Percentiles rank a stretch among this genome's conserved stretches.
Evolutionary conservation across 2,329 filamentous ascomycete genomes (phyloP).

Genomic region (Ascomycota sp.): DNA sequence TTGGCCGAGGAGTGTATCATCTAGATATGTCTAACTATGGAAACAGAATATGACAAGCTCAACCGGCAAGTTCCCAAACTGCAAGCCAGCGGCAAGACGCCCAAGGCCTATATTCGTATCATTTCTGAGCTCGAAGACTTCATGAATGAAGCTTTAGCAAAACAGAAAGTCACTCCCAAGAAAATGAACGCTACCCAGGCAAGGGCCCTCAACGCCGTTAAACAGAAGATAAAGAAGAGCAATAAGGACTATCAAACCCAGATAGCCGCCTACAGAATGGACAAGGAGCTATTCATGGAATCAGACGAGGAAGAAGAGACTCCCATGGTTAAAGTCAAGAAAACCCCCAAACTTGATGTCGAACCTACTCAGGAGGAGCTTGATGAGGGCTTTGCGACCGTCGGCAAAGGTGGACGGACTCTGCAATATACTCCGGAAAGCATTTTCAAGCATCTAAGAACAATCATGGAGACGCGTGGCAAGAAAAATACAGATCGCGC

Average conservation of each 20-base stretch:
- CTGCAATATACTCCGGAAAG: constrained; percentile 90
- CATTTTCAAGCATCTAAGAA: constrained; percentile 89
- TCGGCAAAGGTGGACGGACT: constrained; percentile 74
- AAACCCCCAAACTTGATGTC: constrained; percentile 15
- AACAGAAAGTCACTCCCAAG: constrained; percentile 89
- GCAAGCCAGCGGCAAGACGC: constrained; percentile 53
- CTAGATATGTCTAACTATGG: constrained; percentile 2
- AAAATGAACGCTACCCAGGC: constrained; percentile 97
- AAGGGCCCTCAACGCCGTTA: constrained; percentile 85
- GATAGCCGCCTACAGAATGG: constrained; percentile 67
- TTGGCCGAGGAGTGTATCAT: too few species aligned
- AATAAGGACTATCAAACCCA: constrained; percentile 85
- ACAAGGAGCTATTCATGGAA: constrained; percentile 77
- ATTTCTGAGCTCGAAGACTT: constrained; percentile 86
- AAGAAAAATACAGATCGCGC: constrained; percentile 95
- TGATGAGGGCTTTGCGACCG: constrained; percentile 72
- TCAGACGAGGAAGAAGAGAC: constrained; percentile 58
- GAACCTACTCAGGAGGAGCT: constrained; percentile 30
- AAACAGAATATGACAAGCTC: constrained; percentile 76
- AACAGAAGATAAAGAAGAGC: constrained; percentile 97
- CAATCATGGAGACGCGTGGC: constrained; percentile 85
- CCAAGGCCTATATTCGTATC: constrained; percentile 83
- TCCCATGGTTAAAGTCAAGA: constrained; percentile 26
- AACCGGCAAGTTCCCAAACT: constrained; percentile 73
- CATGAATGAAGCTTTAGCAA: constrained; percentile 82